Evolutionary conservation across 176 grass and related monocot species (phyloP).

Genomic region (Saccharum officinarum): DNA sequence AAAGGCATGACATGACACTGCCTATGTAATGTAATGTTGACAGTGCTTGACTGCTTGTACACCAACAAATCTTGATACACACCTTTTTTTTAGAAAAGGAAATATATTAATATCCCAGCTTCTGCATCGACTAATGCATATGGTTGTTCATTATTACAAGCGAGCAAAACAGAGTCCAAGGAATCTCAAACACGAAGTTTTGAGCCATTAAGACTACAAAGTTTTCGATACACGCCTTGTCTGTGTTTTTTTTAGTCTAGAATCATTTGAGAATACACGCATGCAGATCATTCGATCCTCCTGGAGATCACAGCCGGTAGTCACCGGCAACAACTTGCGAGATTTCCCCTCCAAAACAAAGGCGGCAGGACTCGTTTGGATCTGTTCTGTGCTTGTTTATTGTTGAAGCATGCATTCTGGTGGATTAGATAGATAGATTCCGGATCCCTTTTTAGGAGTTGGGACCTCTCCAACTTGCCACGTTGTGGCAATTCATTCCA

Average conservation of each 20-base stretch:
- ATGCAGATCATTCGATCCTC: slow-evolving; percentile 6
- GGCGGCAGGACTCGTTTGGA: neutral
- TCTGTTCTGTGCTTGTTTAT: slow-evolving; percentile 5
- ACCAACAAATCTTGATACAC: neutral
- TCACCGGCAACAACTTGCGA: slow-evolving; percentile 26
- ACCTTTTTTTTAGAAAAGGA: too few species aligned
- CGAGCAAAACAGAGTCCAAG: too few species aligned
- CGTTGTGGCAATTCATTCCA: slow-evolving; percentile 2
- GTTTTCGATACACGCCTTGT: too few species aligned
- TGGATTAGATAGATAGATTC: slow-evolving; percentile 41
- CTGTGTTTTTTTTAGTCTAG: neutral
- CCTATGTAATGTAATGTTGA: slow-evolving; percentile 30
- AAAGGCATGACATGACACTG: neutral
- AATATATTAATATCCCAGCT: too few species aligned
- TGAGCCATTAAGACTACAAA: too few species aligned
- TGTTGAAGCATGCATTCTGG: slow-evolving; percentile 32
- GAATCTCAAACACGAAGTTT: too few species aligned
- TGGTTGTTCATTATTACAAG: too few species aligned
- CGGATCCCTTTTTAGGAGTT: neutral
- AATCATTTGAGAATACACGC: slow-evolving; percentile 11
- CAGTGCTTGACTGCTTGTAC: neutral
- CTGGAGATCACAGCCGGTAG: slow-evolving; percentile 21
- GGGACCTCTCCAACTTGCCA: slow-evolving; percentile 35
- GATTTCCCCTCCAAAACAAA: slow-evolving; percentile 17
- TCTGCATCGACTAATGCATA: too few species aligned